Conservation (phyloP, 495 filamentous ascomycete genomes). For the Podospora appendiculata region DNA sequence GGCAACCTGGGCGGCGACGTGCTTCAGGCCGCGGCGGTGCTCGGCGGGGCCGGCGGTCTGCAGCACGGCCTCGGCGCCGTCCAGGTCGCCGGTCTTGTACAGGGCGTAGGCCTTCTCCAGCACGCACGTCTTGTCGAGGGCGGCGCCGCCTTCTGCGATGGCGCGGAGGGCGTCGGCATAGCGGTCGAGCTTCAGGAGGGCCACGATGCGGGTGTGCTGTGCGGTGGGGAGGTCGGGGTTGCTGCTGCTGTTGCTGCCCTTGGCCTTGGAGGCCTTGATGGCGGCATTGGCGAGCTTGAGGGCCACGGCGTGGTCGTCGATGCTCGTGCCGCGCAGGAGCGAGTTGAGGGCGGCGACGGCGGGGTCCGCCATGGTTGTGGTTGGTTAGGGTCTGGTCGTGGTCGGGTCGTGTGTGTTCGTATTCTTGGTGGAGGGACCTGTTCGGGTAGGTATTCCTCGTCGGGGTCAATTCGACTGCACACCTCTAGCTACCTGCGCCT, state of each 20-base stretch:
- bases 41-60: slow-evolving; percentile 25
- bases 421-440: too few species aligned
- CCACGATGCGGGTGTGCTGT: slow-evolving; percentile 73
- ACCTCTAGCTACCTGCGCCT: too few species aligned
- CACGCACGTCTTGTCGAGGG: slow-evolving; percentile 55
- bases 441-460: too few species aligned
- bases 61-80: slow-evolving; percentile 58
- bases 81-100: slow-evolving; percentile 76
- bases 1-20: slow-evolving; percentile 82
- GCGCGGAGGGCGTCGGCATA: slow-evolving; percentile 80
- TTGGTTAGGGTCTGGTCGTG: slow-evolving; percentile 1
- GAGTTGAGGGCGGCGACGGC: slow-evolving; percentile 42
- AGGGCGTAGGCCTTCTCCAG: slow-evolving; percentile 86
- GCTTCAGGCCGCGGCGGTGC: slow-evolving; percentile 48
- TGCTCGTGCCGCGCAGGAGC: slow-evolving; percentile 37
- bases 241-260: slow-evolving; percentile 4
- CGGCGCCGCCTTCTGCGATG: slow-evolving; percentile 63
- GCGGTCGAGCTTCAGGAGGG: slow-evolving; percentile 87
- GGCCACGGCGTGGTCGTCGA: slow-evolving; percentile 41
- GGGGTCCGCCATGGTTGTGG: slow-evolving; percentile 32
- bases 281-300: slow-evolving; percentile 40
- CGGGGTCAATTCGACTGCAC: too few species aligned
- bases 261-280: slow-evolving; percentile 66
- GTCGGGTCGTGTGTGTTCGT: neutral
- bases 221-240: slow-evolving; percentile 47